Evolutionary conservation across 163 green algal species (phyloP).

Genomic region (Scenedesmus sp.): DNA sequence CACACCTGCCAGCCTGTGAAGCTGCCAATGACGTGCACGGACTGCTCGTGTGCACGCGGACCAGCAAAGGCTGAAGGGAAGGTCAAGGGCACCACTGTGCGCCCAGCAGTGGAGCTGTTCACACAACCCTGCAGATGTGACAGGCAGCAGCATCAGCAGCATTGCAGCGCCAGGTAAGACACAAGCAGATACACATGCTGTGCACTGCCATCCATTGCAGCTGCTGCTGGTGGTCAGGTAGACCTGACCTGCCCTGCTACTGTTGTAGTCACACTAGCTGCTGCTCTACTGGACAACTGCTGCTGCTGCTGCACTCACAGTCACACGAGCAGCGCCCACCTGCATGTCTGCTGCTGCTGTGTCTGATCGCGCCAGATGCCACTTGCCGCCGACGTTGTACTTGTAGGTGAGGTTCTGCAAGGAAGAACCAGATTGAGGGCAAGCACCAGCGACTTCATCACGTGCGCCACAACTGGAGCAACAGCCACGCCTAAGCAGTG

Average conservation of each 20-base stretch:
- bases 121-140: conserved; percentile 33
- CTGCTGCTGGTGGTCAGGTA: neutral
- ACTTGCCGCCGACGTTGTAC: conserved; percentile 45
- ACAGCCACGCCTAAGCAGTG: neutral
- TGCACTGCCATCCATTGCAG: neutral
- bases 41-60: neutral
- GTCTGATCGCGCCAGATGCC: conserved; percentile 7
- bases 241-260: neutral
- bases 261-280: neutral
- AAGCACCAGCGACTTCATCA: neutral
- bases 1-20: conserved; percentile 52
- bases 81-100: conserved; percentile 42
- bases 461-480: no score
- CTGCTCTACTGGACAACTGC: neutral
- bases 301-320: neutral
- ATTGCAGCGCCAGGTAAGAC: neutral
- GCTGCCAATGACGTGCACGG: conserved; percentile 46
- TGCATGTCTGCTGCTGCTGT: conserved; percentile 33
- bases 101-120: conserved; percentile 42
- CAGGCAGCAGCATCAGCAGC: neutral
- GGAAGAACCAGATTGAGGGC: neutral
- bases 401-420: conserved; percentile 40
- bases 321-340: neutral
- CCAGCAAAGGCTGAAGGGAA: conserved; percentile 21
- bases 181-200: neutral